Conservation (phyloP, 1,139 yeast genomes). For the Arxiozyma bovina region DNA sequence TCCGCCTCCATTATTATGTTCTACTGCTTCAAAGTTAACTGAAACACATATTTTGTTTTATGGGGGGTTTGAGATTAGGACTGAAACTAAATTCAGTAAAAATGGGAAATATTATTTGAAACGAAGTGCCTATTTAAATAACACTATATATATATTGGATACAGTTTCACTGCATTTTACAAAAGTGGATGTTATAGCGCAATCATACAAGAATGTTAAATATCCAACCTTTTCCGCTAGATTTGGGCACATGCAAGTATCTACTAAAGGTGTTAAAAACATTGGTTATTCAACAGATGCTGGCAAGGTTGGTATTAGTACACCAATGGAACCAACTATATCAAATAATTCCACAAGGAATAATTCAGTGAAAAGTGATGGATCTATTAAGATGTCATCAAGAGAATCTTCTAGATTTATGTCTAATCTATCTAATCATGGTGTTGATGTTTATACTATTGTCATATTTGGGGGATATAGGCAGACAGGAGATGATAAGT, state of each 20-base stretch:
- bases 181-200: constrained; percentile 34
- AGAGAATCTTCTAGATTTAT: neutral
- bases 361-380: neutral
- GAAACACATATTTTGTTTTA: constrained; percentile 36
- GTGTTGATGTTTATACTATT: constrained; percentile 21
- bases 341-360: neutral
- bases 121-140: constrained; percentile 33
- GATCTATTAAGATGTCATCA: neutral
- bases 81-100: constrained; percentile 26
- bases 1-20: constrained; percentile 38
- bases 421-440: constrained; percentile 5
- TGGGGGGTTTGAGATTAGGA: constrained; percentile 40
- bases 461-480: constrained; percentile 41
- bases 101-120: constrained; percentile 29
- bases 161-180: constrained; percentile 32
- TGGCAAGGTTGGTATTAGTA: neutral
- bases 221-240: constrained; percentile 37
- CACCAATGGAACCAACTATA: neutral
- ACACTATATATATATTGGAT: constrained; percentile 39
- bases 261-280: constrained; percentile 10
- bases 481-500: constrained; percentile 25
- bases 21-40: constrained; percentile 33
- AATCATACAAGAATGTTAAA: constrained; percentile 34
- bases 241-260: constrained; percentile 38
- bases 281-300: neutral